Base-by-base conservation (phyloP, 345 rosid species). In the Syzygium oleosum region DNA sequence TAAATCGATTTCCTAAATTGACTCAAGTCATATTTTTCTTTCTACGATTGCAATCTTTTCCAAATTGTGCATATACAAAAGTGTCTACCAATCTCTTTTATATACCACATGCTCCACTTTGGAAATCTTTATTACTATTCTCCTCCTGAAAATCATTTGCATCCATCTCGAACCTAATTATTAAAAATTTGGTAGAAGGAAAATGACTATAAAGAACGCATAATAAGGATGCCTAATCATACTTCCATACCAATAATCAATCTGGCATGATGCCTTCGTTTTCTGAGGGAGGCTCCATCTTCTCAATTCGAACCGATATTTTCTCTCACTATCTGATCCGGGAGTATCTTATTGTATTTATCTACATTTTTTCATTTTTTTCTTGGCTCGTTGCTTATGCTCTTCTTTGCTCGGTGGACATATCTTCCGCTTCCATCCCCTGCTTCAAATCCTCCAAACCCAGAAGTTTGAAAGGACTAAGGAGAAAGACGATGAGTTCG, bases 361-460 rank as follows among this genome's bases (percentile, higher is more conserved):
- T 23, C 6, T 8, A 4, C 5, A 7, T 56, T 22, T 58, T 51
- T 51, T 7, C 0, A 0, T 10, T 51, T 25, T 58, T 58, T 25
- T 11, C 29, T 10, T 25, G 11, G 6, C 15, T 58, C 14, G 4
- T 2, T 1, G 0, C 4, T 11, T 2, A 25, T 58, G 65, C 65
- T 58, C 65, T 25, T 25, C 65, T 25, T 1, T 59, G 2, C 65
- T 25, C 1, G 0, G 5, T 59, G 0, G 6, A 3, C 15, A 0
- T 59, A 59, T 59, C 12, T 25, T 59, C 65, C 15, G 10, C 14
- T 58, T 25, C n/a, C n/a, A 56, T 23, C 2, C 29, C 3, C 15
- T 12, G 3, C 65, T 43, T 43, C 46, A 43, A 43, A 59, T 59
- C 29, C 63, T 59, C 16, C n/a, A 59, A 27, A n/a, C 31, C 15